These are phyloP conservation scores for Metschnikowia similis DNA, from an alignment of 805 yeast species.

Conservation along the genomic window DNA sequence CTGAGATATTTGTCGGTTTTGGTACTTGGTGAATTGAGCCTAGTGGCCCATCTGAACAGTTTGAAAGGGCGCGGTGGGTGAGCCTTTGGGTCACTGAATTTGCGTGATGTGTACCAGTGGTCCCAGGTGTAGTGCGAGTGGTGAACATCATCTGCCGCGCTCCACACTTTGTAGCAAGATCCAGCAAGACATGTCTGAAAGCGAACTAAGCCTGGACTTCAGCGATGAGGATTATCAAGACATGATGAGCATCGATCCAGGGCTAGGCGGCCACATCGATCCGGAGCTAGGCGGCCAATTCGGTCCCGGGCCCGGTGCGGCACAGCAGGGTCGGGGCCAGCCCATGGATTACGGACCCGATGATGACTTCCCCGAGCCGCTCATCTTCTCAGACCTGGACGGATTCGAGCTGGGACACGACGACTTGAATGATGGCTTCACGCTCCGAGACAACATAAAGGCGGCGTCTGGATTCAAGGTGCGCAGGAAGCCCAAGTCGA, in stretches of 20 bases:
- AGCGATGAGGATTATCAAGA: slow-evolving; percentile 11
- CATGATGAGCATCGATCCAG: slow-evolving; percentile 14
- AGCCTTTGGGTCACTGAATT: no score
- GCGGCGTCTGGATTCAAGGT: slow-evolving; percentile 62
- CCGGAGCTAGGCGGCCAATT: slow-evolving; percentile 6
- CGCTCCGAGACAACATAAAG: slow-evolving; percentile 59
- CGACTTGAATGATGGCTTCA: slow-evolving; percentile 39
- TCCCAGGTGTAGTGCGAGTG: not conserved
- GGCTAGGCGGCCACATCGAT: slow-evolving; percentile 1
- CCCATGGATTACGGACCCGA: slow-evolving; percentile 1
- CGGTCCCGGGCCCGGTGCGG: not conserved
- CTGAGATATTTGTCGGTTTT: no score
- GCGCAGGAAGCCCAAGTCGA: slow-evolving; percentile 31
- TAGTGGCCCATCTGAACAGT: no score
- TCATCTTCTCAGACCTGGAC: slow-evolving; percentile 22
- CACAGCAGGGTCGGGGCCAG: not conserved
- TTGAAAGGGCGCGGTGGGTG: no score
- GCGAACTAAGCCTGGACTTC: slow-evolving; percentile 7
- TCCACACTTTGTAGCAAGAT: not conserved
- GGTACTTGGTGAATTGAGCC: no score
- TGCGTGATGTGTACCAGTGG: not conserved
- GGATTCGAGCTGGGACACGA: slow-evolving; percentile 28
- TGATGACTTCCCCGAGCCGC: slow-evolving; percentile 17
- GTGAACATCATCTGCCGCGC: not conserved
- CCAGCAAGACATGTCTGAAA: slow-evolving; percentile 1